Conservation (phyloP, 129 eudicot genomes). For the Smallanthus sonchifolius region DNA sequence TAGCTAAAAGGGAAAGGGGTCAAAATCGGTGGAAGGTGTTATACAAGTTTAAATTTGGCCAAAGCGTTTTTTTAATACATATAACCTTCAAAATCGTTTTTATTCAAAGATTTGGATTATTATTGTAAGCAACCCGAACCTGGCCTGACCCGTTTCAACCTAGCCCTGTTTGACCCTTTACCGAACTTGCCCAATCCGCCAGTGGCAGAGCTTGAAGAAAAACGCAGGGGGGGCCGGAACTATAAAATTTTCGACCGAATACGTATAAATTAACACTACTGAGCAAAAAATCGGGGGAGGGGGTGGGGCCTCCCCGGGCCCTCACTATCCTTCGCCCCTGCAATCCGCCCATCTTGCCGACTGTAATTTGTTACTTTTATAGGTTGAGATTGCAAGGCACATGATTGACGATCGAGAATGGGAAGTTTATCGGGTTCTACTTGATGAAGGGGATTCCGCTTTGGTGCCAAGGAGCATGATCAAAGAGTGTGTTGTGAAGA, state of each 20-base stretch:
- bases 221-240: too few species aligned
- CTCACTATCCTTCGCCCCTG: too few species aligned
- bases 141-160: neutral
- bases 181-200: neutral
- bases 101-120: neutral
- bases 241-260: too few species aligned
- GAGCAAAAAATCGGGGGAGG: too few species aligned
- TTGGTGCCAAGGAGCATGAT: slow-evolving; percentile 40
- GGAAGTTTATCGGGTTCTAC: slow-evolving; percentile 60
- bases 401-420: slow-evolving; percentile 49
- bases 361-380: neutral
- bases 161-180: neutral
- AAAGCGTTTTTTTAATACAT: neutral
- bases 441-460: slow-evolving; percentile 49
- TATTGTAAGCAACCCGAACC: neutral
- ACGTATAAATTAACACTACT: too few species aligned
- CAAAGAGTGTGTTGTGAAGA: slow-evolving; percentile 50
- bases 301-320: too few species aligned
- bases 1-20: neutral
- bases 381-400: slow-evolving; percentile 64
- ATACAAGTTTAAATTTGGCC: neutral
- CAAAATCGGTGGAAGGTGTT: neutral
- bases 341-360: neutral
- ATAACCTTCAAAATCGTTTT: neutral
- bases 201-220: too few species aligned